These are phyloP conservation scores for Fraxinus baroniana DNA, from an alignment of 305 asterid species.

Conservation along the genomic window DNA sequence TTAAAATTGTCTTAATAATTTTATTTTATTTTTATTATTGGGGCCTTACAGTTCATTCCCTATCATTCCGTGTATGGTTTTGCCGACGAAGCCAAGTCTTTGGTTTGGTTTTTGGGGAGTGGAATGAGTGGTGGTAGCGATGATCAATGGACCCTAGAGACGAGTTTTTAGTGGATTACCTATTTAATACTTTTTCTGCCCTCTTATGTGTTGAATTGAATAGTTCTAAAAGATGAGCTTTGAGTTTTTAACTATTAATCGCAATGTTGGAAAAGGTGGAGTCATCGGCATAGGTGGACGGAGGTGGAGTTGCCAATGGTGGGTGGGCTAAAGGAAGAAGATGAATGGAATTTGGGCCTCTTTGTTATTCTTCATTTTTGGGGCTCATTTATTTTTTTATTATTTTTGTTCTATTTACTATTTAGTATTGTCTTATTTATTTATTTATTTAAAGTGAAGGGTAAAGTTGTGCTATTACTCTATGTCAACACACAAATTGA, in stretches of 20 bases:
- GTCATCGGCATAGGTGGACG: neutral
- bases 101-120: no score
- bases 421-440: neutral
- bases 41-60: no score
- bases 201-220: neutral
- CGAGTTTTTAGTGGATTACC: neutral
- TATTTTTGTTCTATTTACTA: no score
- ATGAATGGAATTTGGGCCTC: neutral
- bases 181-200: neutral
- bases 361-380: neutral
- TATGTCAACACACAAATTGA: neutral
- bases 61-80: no score
- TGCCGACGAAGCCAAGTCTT: no score
- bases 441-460: no score
- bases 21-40: no score
- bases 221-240: neutral
- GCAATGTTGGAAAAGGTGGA: neutral
- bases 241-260: neutral
- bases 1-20: no score
- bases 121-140: neutral
- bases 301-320: neutral
- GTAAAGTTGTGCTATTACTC: no score
- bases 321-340: neutral
- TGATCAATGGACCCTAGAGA: neutral
- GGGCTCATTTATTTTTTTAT: neutral